Base-by-base conservation (phyloP, 345 rosid genomes). In the Gossypium raimondii region DNA sequence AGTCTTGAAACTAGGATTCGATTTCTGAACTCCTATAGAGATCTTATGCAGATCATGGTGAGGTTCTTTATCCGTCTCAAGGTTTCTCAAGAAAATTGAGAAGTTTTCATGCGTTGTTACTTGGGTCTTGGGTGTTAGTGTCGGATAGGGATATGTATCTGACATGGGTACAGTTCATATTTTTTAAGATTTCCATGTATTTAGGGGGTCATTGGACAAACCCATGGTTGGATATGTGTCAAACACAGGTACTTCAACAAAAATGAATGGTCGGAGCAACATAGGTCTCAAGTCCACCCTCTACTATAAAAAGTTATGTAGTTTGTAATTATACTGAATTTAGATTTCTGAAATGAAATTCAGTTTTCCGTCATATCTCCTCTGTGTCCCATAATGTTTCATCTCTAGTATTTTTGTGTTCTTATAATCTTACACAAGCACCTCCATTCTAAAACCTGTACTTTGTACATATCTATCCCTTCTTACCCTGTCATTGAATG, bases 1-100 rank as follows among this genome's bases (percentile, higher is more conserved):
- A 47, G 56, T 47, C 38, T 27, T 50, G 58, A 24, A 68, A 25
- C 16, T 48, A 7, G 20, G 59, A 51, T 50, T 50, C 17, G 16
- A 38, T 69, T 27, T 51, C 73, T 67, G 27, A 69, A 69, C 44
- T 27, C 14, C 44, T 0, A 25, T 69, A n/a, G 59, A 66, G 72
- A 24, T 38, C 58, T 48, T 24, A 48, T 68, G 20, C 38, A 47
- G 43, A 48, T 48, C 1, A 5, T 48, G 20, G 29, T 6, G 8
- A 6, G 20, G 3, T 44, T 50, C 72, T 68, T 48, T 34, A 24
- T 41, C 44, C 25, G 70, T 66, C 51, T 66, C 51, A 50, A 68
- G 43, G 25, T 7, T 67, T 67, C 20, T 48, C 7, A 2, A 67
- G 41, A 6, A 48, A 67, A 48, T 13, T 47, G 38, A 7, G 25